Conservation (phyloP, 306 rosid genomes). For the Fragaria iinumae region DNA sequence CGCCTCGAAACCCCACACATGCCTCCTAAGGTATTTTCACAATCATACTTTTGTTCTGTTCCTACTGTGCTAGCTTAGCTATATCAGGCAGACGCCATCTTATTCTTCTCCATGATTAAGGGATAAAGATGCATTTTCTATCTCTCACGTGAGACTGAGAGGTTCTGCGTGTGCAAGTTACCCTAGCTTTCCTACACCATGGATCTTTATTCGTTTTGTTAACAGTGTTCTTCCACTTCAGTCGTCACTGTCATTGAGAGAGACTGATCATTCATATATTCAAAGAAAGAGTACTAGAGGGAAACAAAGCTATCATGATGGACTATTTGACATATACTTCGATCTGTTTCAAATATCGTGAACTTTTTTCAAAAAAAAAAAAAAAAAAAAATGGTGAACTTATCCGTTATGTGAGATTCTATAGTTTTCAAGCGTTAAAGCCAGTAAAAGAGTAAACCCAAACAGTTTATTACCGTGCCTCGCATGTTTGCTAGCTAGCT, state of each 20-base stretch:
- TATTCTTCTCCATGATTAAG: slow-evolving; percentile 2
- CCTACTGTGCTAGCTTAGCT: too few species aligned
- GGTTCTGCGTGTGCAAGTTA: background rate
- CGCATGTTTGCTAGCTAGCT: too few species aligned
- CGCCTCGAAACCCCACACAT: slow-evolving; percentile 94
- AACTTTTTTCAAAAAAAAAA: too few species aligned
- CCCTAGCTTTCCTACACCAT: background rate
- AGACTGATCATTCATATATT: background rate
- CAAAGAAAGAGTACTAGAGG: background rate
- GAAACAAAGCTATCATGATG: background rate
- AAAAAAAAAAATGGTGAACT: background rate
- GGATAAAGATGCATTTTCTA: background rate
- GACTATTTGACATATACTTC: background rate
- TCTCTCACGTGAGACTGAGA: background rate
- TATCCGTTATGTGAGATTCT: background rate
- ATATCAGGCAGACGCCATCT: slow-evolving; percentile 4
- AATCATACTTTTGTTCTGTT: background rate
- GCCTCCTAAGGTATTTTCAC: slow-evolving; percentile 80
- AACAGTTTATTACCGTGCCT: background rate
- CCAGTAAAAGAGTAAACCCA: background rate
- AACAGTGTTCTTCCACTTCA: background rate
- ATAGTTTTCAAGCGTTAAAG: background rate
- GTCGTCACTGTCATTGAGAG: background rate
- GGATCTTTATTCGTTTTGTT: background rate
- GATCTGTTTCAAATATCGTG: background rate